Base-by-base conservation (phyloP, 23 red algal genomes). In the Agarophyton chilense region DNA sequence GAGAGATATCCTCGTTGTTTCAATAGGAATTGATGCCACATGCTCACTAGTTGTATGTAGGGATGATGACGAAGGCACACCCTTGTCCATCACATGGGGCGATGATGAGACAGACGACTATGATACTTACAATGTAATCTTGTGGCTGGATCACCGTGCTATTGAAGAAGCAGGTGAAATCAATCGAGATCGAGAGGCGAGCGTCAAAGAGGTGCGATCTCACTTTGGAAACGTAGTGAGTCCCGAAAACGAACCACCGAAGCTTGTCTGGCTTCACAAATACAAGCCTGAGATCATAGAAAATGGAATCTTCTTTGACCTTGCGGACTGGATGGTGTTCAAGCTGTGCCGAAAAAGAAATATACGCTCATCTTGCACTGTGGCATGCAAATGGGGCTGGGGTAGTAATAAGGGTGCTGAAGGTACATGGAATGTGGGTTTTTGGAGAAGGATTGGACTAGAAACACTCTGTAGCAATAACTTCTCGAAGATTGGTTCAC, bases 111-210 rank as follows among this genome's bases (percentile, higher is more conserved):
- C 43, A 54, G 62, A 64, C 39, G 35, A 84, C 45, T 19, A 41
- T 28, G 82, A 87, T 39, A 38, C 36, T 3, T 90, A 63, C 50
- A 86, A 96, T 40, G 55, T 96, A 21, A 85, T 96, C 24, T 58
- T 96, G 21, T 96, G 94, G 94, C 77, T 92, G 72, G 94, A 96
- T 87, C 94, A 88, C 26, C 94, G 94, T 28, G 94, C 88, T 16
- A 73, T 84, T 19, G 65, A 34, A 25, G 89, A 96, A 56, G 94
- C 84, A 0, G 80, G 65, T 19, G 46, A 80, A 56, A 96, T 96
- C 1, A 96, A 89, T 18, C 71, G 39, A 38, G 16, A 24, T 52
- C 34, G 16, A 12, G 41, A 70, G 11, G 71, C 39, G 54, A 66
- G 38, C 19, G 86, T 79, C 0, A 65, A 90, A 42, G 70, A 46